A percentile compares a stretch with the other conserved stretches of the same genome.
phyloP scores from a whole-genome alignment of 2,329 filamentous ascomycete genomes.

The Corinectria fuckeliana region DNA sequence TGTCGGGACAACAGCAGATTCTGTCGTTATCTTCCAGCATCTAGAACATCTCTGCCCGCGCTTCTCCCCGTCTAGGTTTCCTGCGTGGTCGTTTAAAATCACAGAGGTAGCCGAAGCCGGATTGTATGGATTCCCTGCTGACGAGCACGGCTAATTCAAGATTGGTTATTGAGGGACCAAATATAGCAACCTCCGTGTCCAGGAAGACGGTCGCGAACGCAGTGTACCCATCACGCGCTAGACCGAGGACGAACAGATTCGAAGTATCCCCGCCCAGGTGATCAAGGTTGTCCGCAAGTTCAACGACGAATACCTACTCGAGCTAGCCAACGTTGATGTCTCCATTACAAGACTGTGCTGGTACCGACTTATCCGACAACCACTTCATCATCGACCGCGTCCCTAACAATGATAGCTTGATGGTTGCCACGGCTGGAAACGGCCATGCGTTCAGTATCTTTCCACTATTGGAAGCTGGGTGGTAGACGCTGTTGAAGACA shows the following conservation, averaged over 20 bases:
- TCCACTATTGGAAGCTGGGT: too few species aligned
- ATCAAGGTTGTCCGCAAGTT: constrained; percentile 41
- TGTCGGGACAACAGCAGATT: constrained; percentile 32
- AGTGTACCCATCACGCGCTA: constrained; percentile 50
- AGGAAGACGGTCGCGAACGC: constrained; percentile 43
- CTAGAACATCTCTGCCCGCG: constrained; percentile 17
- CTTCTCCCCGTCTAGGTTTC: constrained; percentile 27
- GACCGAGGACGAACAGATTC: constrained; percentile 31
- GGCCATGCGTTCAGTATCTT: too few species aligned
- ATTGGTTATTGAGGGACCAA: constrained; percentile 58
- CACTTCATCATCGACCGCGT: too few species aligned
- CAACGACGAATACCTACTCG: constrained; percentile 49
- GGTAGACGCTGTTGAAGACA: too few species aligned
- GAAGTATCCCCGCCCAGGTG: constrained; percentile 36
- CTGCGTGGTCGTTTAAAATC: constrained; percentile 18
- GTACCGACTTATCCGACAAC: constrained; percentile 42
- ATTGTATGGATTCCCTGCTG: constrained; percentile 55
- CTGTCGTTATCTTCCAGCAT: constrained; percentile 26
- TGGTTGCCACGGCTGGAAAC: too few species aligned
- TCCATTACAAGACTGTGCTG: constrained; percentile 40
- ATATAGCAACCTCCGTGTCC: constrained; percentile 50
- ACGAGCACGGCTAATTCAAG: constrained; percentile 51
- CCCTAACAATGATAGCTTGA: too few species aligned
- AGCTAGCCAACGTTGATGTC: constrained; percentile 45
- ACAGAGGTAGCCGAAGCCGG: constrained; percentile 38